These are phyloP conservation scores for Aureobasidium sp. DNA, from an alignment of 2,329 filamentous ascomycete genomes.

Conservation along the genomic window DNA sequence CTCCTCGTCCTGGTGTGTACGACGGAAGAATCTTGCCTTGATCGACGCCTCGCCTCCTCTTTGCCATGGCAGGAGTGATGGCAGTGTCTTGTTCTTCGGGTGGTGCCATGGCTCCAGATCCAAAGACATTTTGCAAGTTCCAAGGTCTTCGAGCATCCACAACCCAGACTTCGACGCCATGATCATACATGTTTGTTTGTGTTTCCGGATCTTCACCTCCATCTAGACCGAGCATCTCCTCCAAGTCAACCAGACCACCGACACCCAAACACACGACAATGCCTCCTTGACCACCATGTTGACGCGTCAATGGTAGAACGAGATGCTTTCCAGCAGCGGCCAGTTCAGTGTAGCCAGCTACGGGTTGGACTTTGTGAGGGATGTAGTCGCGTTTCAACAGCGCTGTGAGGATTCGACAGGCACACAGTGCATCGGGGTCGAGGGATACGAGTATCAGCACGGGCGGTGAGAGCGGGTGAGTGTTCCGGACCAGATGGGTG, in stretches of 20 bases:
- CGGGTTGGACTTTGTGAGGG: constrained; percentile 91
- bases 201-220: constrained; percentile 36
- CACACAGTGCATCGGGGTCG: constrained; percentile 91
- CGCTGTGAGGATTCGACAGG: constrained; percentile 84
- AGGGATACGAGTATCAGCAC: constrained; percentile 88
- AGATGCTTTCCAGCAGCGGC: constrained; percentile 70
- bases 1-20: constrained; percentile 74
- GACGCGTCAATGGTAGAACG: constrained; percentile 78
- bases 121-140: constrained; percentile 93
- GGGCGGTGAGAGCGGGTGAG: constrained; percentile 83
- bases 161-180: constrained; percentile 91
- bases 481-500: constrained; percentile 74
- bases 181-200: constrained; percentile 43
- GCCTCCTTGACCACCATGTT: constrained; percentile 75
- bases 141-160: constrained; percentile 86
- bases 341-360: constrained; percentile 87
- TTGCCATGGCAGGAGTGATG: constrained; percentile 27
- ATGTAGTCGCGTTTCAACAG: constrained; percentile 98
- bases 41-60: constrained; percentile 59
- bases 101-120: constrained; percentile 31
- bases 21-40: constrained; percentile 63
- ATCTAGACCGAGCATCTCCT: constrained; percentile 69
- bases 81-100: constrained; percentile 19
- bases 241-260: constrained; percentile 83
- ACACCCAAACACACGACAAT: constrained; percentile 89